phyloP scores from a whole-genome alignment of 257 asterid species.

The Cynanchum wilfordii region DNA sequence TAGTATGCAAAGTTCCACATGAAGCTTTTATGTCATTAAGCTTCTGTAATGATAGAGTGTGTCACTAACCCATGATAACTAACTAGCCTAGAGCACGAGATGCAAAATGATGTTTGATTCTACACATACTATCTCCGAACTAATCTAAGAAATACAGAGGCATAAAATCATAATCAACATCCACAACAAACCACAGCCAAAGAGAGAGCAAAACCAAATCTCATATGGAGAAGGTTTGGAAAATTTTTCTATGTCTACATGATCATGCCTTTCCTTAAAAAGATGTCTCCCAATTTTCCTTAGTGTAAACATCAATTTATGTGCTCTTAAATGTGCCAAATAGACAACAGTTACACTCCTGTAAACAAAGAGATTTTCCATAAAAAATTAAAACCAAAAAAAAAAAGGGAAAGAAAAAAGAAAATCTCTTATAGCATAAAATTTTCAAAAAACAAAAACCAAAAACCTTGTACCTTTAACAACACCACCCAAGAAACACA shows the following conservation, averaged over 20 bases:
- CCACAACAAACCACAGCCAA: background rate
- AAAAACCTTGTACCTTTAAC: background rate
- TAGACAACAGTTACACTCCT: background rate
- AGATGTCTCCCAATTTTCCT: background rate
- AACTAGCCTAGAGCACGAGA: too few species aligned
- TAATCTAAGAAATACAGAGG: background rate
- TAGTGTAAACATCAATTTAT: background rate
- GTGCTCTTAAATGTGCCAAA: constrained; percentile 1
- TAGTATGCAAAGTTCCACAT: background rate
- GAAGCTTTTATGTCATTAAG: background rate
- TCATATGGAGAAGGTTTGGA: background rate
- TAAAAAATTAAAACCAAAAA: background rate
- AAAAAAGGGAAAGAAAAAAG: background rate
- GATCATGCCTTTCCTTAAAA: background rate
- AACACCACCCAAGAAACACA: background rate
- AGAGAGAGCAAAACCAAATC: background rate
- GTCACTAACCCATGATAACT: background rate
- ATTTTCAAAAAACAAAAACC: background rate
- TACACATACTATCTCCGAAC: background rate
- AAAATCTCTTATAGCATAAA: background rate
- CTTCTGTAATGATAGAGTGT: background rate
- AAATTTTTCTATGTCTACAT: background rate
- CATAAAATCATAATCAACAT: background rate
- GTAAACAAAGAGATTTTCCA: background rate
- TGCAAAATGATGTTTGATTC: background rate